Evolutionary conservation across 176 grass and related monocot species (phyloP).

Genomic region (Guadua angustifolia): DNA sequence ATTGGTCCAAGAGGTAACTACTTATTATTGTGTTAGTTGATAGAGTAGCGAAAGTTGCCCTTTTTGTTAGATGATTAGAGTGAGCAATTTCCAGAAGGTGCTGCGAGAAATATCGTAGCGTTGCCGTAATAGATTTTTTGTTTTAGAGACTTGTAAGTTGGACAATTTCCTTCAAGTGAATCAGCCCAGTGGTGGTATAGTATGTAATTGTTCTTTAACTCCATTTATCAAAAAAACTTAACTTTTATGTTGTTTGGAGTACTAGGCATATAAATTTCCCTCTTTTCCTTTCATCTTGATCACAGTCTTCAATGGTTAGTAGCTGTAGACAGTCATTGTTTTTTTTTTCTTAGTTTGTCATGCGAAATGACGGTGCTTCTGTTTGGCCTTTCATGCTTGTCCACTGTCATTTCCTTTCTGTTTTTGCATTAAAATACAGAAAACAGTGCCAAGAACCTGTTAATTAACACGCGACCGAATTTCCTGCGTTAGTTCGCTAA

Average conservation of each 20-base stretch:
- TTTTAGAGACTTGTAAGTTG: neutral
- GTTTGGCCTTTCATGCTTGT: neutral
- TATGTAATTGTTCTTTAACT: constrained; percentile 4
- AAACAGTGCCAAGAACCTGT: neutral
- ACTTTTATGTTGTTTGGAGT: neutral
- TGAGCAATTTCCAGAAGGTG: neutral
- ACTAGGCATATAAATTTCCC: neutral
- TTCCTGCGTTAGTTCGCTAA: neutral
- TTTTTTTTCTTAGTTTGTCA: neutral
- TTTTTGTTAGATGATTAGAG: constrained; percentile 7
- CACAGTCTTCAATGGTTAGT: neutral
- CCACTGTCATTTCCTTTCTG: neutral
- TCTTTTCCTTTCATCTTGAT: neutral
- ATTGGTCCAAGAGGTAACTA: neutral
- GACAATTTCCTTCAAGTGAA: neutral
- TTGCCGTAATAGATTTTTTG: neutral
- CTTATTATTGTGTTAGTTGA: neutral
- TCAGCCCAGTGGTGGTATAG: neutral
- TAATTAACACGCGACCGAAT: constrained; percentile 8
- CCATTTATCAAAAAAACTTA: neutral
- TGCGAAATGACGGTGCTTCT: neutral
- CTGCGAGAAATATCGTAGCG: neutral
- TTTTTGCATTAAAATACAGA: constrained; percentile 19
- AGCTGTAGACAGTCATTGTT: neutral
- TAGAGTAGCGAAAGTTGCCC: neutral